Evolutionary conservation across 2,329 filamentous ascomycete genomes (phyloP).

Genomic region (Simplicillium sp.): DNA sequence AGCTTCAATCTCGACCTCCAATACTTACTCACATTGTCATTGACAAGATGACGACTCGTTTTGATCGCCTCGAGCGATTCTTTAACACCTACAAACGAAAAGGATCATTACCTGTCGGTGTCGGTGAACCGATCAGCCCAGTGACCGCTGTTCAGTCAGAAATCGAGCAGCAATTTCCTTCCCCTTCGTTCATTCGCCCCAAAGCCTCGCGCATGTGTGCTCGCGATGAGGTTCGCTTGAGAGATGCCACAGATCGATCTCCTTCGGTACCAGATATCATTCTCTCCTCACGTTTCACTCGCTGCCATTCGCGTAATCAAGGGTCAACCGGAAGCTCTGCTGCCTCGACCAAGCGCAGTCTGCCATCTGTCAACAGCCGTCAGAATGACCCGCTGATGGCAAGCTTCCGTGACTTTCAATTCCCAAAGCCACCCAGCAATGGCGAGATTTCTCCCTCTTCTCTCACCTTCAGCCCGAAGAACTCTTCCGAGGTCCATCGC

Average conservation of each 20-base stretch:
- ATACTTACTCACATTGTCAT: background rate
- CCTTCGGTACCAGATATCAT: constrained; percentile 7
- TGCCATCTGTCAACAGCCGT: constrained; percentile 14
- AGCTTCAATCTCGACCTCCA: background rate
- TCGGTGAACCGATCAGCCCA: constrained; percentile 13
- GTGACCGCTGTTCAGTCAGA: constrained; percentile 9
- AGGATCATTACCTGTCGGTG: constrained; percentile 15
- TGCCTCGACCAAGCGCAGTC: constrained; percentile 10
- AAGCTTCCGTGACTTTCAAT: constrained; percentile 25
- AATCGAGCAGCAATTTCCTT: constrained; percentile 32
- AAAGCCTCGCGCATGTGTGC: constrained; percentile 45
- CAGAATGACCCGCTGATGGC: constrained; percentile 14
- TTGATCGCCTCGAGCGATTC: constrained; percentile 41
- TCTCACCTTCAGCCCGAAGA: constrained; percentile 11
- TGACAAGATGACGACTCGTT: constrained; percentile 36
- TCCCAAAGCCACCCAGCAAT: constrained; percentile 23
- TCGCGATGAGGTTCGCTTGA: constrained; percentile 34
- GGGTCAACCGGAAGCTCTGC: constrained; percentile 8
- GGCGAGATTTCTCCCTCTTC: constrained; percentile 15
- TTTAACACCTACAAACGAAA: constrained; percentile 35
- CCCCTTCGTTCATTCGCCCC: constrained; percentile 46
- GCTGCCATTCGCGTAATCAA: constrained; percentile 6
- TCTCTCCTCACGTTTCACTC: constrained; percentile 2
- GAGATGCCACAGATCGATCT: constrained; percentile 17
- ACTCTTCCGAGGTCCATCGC: constrained; percentile 12